phyloP scores from a whole-genome alignment of 2,329 filamentous ascomycete species.

The Didymella pomorum region DNA sequence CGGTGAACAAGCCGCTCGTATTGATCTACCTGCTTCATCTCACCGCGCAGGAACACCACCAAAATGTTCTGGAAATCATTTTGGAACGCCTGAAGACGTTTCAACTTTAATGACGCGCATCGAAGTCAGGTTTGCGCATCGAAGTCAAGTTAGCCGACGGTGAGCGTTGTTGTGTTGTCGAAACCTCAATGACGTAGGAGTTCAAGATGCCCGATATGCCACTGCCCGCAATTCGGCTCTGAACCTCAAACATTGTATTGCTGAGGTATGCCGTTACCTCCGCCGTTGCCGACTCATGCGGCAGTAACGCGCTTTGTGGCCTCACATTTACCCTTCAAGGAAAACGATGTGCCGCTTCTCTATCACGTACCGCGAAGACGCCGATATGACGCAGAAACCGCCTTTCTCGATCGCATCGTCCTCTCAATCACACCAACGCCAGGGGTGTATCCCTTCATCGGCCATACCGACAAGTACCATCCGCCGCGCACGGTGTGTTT shows the following conservation, averaged over 20 bases:
- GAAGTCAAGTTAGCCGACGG: too few species aligned
- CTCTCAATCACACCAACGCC: constrained; percentile 44
- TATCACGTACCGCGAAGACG: constrained; percentile 45
- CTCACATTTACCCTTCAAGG: constrained; percentile 39
- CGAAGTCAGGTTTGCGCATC: too few species aligned
- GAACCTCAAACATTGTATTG: background rate
- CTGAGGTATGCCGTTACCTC: constrained; percentile 33
- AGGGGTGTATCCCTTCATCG: constrained; percentile 41
- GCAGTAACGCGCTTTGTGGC: constrained; percentile 39
- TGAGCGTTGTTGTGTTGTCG: background rate
- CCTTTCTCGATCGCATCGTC: constrained; percentile 42
- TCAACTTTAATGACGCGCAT: too few species aligned
- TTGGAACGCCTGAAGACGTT: background rate
- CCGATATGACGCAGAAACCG: constrained; percentile 39
- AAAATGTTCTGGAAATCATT: constrained; percentile 2
- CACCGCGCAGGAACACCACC: background rate
- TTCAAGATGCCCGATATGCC: constrained; percentile 11
- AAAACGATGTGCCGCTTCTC: constrained; percentile 46
- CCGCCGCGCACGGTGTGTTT: constrained; percentile 43
- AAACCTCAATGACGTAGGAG: constrained; percentile 34
- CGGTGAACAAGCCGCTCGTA: constrained; percentile 1
- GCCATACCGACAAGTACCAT: constrained; percentile 21
- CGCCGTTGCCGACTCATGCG: constrained; percentile 41
- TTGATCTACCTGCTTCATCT: constrained; percentile 2
- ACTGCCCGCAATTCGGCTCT: constrained; percentile 14